Evolutionary conservation across 805 yeast species (phyloP).

Genomic region (Wickerhamomyces bisporus): DNA sequence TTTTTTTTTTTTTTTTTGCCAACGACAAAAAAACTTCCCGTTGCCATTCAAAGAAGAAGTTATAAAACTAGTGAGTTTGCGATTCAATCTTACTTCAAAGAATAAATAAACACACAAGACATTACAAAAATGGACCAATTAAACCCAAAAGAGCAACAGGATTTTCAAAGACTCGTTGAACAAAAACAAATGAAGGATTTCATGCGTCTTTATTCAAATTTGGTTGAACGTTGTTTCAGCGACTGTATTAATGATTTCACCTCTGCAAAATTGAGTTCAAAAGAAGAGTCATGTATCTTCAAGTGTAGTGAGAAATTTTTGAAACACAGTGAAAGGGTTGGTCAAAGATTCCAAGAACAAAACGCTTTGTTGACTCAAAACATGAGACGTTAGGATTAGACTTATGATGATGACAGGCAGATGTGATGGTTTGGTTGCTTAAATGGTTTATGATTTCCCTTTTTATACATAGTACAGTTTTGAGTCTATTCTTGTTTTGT

Average conservation of each 20-base stretch:
- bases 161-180: conserved; percentile 91
- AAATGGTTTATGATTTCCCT: background rate
- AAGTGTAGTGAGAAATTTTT: conserved; percentile 96
- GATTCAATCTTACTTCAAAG: too few species aligned
- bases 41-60: background rate
- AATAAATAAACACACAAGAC: background rate
- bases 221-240: conserved; percentile 94
- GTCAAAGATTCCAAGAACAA: conserved; percentile 98
- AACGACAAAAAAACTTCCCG: too few species aligned
- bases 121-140: conserved; percentile 75
- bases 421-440: background rate
- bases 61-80: too few species aligned
- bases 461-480: background rate
- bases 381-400: conserved; percentile 38
- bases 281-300: conserved; percentile 81
- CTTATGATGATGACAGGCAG: too few species aligned
- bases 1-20: too few species aligned
- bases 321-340: conserved; percentile 97
- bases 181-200: conserved; percentile 98
- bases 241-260: conserved; percentile 99
- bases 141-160: conserved; percentile 93
- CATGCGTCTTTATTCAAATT: conserved; percentile 92
- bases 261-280: conserved; percentile 75
- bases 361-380: conserved; percentile 77
- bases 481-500: too few species aligned